Evolutionary conservation across 140 eudicot genomes (phyloP), one percentile per base, ranked within the genome.

Genomic region (Anethum foeniculum): DNA sequence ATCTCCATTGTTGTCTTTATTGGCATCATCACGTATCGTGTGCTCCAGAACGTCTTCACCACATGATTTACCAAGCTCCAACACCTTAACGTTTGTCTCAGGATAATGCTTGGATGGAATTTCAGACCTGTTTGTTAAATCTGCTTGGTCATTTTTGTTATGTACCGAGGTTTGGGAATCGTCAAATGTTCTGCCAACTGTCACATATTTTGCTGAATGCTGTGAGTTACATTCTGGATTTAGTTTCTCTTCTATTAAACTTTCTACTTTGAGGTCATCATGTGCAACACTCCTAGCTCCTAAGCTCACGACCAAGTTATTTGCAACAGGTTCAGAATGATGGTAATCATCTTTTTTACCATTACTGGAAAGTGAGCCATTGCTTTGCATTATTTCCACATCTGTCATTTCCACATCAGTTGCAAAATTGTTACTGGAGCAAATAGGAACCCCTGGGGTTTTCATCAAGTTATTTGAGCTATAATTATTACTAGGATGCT

Each of bases 191-290:
- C 25, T 80, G 62, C 44, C 56, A 62, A 25, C 58, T 56, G 65
- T 41, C 76, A 58, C 81, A 28, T 64, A 60, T 56, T 81, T 47
- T 11, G 47, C 65, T 14, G 48, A 21, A 83, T 80, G 58, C 77
- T 80, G 86, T 80, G 87, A 47, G 49, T 71, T 77, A 39, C 80
- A 75, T 62, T 78, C 62, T 19, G 58, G 72, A 74, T 30, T 82
- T 27, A 76, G 25, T 54, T 83, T 88, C 75, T 82, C 84, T 49
- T 83, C 88, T 38, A 28, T 38, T 58, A 88, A 77, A 68, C 80
- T 84, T 71, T 84, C 88, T 77, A 79, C 74, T 69, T 83, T 38
- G 51, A 83, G 64, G 75, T 51, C 81, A 38, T 44, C 32, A 56
- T 80, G 69, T 58, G 84, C 79, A 80, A 76, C 64, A 75, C 48